Base-by-base conservation (phyloP, 2,329 filamentous ascomycete species). In the Penicillium freii region DNA sequence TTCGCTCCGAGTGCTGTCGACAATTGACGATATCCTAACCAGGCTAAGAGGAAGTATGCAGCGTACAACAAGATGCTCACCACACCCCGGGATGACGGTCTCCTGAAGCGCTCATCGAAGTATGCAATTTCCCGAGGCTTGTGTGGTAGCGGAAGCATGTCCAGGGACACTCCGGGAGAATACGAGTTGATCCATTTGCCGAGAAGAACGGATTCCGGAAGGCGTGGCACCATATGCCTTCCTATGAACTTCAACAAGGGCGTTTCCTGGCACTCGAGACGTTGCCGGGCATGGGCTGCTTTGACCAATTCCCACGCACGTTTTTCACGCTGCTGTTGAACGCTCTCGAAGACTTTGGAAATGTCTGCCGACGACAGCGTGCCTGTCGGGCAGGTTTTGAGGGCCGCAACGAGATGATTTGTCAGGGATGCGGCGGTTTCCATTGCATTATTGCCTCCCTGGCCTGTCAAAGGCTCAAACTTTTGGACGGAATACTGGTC, bases 401-500 rank as follows among this genome's bases (percentile, higher is more conserved):
- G 34, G 4, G 57, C 49, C 4, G 55, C 19, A 15, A 57, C 38
- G 9, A 65, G 53, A 43, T 65, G 46, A 33, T 65, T 65, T 3
- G 48, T 53, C 15, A 65, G 47, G n/a, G 61, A 50, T 11, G 63
- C 63, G 2, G 63, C 56, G 23, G 63, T 63, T 46, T 65, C 63
- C 10, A 65, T 58, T n/a, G 59, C 61, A 25, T 53, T 54, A 21
- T 65, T 65, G n/a, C 61, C 63, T 10, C 63, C 63, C 51, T 63
- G 61, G 13, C 61, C 63, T 15, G 59, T 56, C 21, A 63, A 42
- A 4, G 63, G 63, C 25, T 63, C 61, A 25, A 65, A 51, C 60
- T 60, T 50, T 21, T 11, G 15, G n/a, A 15, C 7, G 10, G 2
- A 5, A n/a, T 4, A 10, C 4, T 13, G 1, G 33, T 56, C 19